Base-by-base conservation (phyloP, 768 basidiomycete genomes). In the Cyclocybe aegerita region DNA sequence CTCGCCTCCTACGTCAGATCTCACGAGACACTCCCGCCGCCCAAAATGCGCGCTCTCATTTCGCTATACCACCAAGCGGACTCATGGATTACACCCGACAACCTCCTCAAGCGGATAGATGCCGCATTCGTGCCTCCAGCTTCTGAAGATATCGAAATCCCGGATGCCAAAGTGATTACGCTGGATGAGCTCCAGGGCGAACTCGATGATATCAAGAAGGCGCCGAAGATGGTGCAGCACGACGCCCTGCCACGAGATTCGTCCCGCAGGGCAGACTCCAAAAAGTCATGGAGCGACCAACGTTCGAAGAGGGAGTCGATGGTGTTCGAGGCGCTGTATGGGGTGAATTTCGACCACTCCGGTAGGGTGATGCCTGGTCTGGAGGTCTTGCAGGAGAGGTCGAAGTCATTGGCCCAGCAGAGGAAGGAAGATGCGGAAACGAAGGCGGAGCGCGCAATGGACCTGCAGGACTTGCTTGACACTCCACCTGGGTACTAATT, bases 51-150 rank as follows among this genome's bases (percentile, higher is more conserved):
- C 52, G 84, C 87, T 3, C 82, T 91, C 54, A 78, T 90, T 54
- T 76, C 82, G 8, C 78, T 92, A 46, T 92, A 91, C 71, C 89
- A 93, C 72, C 81, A 89, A 69, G 70, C 84, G 43, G 81, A 81
- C 49, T 70, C 73, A 2, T 90, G 88, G 71, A 78, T 93, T 55
- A 88, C 88, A 9, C 72, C 72, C 15, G 85, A 88, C 55, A 90
- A 80, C 60, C 79, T 93, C 30, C 75, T 79, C 14, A 60, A 75
- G 15, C 72, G 70, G 49, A 90, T 91, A 48, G 85, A 90, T 68
- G 65, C 76, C 11, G 83, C 82, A 1, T 90, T 92, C 58, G 57
- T 76, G 4, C 53, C 62, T 9, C 39, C 46, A 0, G 43, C 8
- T 44, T 43, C 23, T 40, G 33, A 9, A 43, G 45, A 7, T n/a